Conservation (phyloP, 768 basidiomycete genomes). For the Tulasnella sp. region DNA sequence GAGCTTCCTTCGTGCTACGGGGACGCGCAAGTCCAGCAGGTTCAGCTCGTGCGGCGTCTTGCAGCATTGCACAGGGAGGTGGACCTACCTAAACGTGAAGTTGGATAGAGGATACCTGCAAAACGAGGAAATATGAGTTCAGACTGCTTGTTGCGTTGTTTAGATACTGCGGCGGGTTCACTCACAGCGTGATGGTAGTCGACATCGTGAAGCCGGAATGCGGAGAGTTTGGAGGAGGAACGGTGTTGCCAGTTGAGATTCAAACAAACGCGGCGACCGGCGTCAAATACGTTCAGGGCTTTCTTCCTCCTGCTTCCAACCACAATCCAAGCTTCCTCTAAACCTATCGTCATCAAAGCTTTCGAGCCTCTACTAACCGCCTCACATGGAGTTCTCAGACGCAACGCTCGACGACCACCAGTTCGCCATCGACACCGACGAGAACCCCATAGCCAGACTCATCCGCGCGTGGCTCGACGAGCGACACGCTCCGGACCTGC, state of each 20-base stretch:
- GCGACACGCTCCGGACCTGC: conserved; percentile 75
- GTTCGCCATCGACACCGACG: conserved; percentile 38
- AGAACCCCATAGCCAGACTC: conserved; percentile 68
- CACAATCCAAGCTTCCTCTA: background rate
- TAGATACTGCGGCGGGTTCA: background rate
- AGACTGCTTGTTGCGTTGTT: too few species aligned
- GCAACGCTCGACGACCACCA: conserved; percentile 23
- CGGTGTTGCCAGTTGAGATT: background rate
- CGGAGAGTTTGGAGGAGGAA: background rate
- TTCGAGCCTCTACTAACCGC: too few species aligned
- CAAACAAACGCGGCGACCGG: conserved; percentile 10
- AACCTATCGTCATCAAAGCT: background rate
- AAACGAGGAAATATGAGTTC: background rate
- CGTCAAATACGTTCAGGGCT: background rate
- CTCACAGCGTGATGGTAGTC: conserved; percentile 41
- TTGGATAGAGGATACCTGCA: conserved; percentile 81
- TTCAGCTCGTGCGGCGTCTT: background rate
- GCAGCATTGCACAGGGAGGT: background rate
- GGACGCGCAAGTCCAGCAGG: conserved; percentile 9
- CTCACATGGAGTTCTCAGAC: conserved; percentile 14
- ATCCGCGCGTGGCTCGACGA: conserved; percentile 88
- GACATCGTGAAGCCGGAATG: conserved; percentile 37
- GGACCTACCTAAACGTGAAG: conserved; percentile 81
- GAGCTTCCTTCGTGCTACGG: conserved; percentile 87
- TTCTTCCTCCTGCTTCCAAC: background rate